phyloP scores from a whole-genome alignment of 352 stramenopile genomes.

The Phytophthora brassicae region DNA sequence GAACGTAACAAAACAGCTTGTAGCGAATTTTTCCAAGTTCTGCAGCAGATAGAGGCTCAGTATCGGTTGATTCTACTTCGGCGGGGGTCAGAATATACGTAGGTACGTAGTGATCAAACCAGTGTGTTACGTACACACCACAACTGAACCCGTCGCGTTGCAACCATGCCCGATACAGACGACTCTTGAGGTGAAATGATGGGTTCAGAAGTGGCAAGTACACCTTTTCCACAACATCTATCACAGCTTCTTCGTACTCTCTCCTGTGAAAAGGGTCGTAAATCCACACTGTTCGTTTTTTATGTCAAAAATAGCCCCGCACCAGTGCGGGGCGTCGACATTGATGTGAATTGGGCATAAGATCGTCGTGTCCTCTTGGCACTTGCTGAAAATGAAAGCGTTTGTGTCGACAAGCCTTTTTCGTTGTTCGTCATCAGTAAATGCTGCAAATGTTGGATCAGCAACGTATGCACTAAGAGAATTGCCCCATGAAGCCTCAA shows the following conservation, averaged over 20 bases:
- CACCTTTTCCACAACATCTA: background rate
- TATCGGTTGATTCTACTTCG: background rate
- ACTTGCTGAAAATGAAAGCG: too few species aligned
- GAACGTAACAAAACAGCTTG: conserved; percentile 3
- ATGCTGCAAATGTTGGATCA: too few species aligned
- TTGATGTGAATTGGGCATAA: too few species aligned
- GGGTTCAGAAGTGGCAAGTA: background rate
- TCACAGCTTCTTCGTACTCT: background rate
- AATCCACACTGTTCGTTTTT: background rate
- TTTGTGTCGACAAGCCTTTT: too few species aligned
- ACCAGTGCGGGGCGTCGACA: too few species aligned
- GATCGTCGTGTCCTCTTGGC: too few species aligned
- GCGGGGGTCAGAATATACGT: background rate
- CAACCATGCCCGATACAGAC: background rate
- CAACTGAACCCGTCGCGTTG: conserved; percentile 2
- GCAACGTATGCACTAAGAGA: too few species aligned
- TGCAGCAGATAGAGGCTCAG: background rate
- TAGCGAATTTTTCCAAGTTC: conserved; percentile 5
- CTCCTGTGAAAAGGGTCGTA: conserved; percentile 10
- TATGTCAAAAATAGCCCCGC: conserved; percentile 9
- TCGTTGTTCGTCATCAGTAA: too few species aligned
- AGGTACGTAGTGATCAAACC: conserved; percentile 8
- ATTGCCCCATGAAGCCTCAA: too few species aligned
- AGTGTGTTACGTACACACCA: conserved; percentile 8
- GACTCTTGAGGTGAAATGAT: background rate